Evolutionary conservation across 805 yeast species (phyloP).

Genomic region (Dipodascus geniculatus): DNA sequence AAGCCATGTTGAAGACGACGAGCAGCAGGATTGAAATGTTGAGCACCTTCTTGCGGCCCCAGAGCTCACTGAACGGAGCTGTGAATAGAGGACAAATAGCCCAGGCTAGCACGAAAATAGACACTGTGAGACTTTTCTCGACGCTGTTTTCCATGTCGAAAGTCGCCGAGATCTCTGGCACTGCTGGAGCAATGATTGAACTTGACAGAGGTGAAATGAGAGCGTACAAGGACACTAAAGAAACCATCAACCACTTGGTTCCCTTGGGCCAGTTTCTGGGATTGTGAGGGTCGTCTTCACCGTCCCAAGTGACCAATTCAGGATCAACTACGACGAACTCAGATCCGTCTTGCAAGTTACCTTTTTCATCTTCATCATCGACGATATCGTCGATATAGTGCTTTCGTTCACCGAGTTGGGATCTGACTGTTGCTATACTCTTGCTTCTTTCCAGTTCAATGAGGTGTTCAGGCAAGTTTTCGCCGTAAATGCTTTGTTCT

Average conservation of each 20-base stretch:
- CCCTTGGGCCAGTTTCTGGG: conserved; percentile 50
- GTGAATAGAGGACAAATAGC: conserved; percentile 52
- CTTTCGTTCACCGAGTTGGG: neutral
- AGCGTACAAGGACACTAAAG: conserved; percentile 42
- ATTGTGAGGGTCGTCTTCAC: conserved; percentile 44
- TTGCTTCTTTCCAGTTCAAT: neutral
- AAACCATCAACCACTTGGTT: conserved; percentile 34
- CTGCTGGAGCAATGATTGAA: conserved; percentile 51
- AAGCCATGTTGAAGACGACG: conserved; percentile 37
- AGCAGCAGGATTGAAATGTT: conserved; percentile 37
- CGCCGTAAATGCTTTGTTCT: neutral
- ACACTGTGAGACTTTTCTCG: conserved; percentile 40
- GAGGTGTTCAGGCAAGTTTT: neutral
- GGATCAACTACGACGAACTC: conserved; percentile 43
- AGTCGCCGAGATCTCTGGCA: conserved; percentile 33
- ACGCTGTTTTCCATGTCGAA: conserved; percentile 33
- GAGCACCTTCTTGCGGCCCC: conserved; percentile 58
- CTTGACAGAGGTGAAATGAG: conserved; percentile 52
- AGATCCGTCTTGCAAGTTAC: neutral
- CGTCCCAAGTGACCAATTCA: conserved; percentile 58
- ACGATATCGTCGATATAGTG: neutral
- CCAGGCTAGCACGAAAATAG: conserved; percentile 45
- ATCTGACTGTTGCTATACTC: neutral
- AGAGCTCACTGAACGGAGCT: conserved; percentile 61
- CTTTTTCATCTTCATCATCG: neutral